Evolutionary conservation across 2,329 filamentous ascomycete genomes (phyloP).

Genomic region (Lecanicillium sp.): DNA sequence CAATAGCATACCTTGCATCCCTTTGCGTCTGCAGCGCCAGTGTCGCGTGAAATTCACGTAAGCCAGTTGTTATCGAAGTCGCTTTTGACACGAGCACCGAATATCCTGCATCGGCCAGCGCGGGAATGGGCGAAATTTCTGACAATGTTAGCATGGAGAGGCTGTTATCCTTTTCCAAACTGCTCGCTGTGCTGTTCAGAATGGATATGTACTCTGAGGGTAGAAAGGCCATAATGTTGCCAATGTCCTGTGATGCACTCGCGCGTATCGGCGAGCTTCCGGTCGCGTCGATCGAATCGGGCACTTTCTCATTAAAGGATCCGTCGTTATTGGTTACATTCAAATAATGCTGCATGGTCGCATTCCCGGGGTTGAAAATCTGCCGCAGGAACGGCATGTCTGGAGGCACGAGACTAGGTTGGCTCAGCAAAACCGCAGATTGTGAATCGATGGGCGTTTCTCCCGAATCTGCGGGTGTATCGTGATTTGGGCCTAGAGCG

Average conservation of each 20-base stretch:
- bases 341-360: constrained; percentile 1
- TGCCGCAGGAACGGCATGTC: constrained; percentile 4
- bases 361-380: neutral
- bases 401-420: neutral
- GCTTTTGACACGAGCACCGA: neutral
- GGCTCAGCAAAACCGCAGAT: too few relatives aligned
- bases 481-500: too few relatives aligned
- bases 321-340: constrained; percentile 1
- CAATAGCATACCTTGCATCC: neutral
- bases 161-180: neutral
- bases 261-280: too few relatives aligned
- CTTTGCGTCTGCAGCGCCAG: too few relatives aligned
- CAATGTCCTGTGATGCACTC: neutral
- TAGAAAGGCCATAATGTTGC: neutral
- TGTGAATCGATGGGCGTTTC: too few relatives aligned
- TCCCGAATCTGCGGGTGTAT: too few relatives aligned
- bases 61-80: neutral
- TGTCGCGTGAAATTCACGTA: neutral
- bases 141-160: neutral
- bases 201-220: neutral
- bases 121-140: neutral
- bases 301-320: neutral
- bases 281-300: neutral
- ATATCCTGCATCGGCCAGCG: neutral
- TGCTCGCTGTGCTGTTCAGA: neutral